Base-by-base conservation (phyloP, 345 rosid genomes). In the Reutealis trisperma region DNA sequence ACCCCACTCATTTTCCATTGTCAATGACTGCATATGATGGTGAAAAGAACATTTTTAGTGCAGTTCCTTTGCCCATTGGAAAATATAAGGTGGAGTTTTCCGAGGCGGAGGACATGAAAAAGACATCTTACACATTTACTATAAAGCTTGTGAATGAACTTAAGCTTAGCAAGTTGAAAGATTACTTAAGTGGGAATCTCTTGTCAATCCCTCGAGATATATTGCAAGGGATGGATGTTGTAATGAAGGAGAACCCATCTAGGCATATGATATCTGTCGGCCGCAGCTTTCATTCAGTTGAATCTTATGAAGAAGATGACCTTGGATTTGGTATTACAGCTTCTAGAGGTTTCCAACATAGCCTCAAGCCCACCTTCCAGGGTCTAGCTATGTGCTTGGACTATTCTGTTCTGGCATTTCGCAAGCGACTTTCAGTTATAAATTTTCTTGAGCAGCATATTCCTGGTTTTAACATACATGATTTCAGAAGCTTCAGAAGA, bases 141-240 rank as follows among this genome's bases (percentile, higher is more conserved):
- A 84, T 93, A 51, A 91, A 87, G 75, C 86, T 83, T 58, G 98
- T 94, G 86, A 90, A 79, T 73, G 88, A 85, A 80, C 91, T 91
- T 60, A 87, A 78, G 86, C 83, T 89, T 52, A 19, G 79, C 64
- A 85, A 89, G 75, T 74, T 94, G 90, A 83, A 77, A 82, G 92
- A 88, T 44, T 94, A 93, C 80, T 79, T 89, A 72, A 71, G 72
- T 0, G 90, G 92, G 37, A 47, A 67, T 0, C 76, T 79, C 2
- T 57, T 73, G 30, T 65, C 81, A 0, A 42, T 82, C 7, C 97
- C 98, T 6, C 93, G 97, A 49, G 96, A 93, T 45, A 86, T 93
- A 24, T 72, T 94, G 83, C 98, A 93, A 82, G 97, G 93, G 24
- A 79, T 94, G 92, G 98, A 94, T 86, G 86, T 94, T 16, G 94